phyloP scores from a whole-genome alignment of 352 stramenopile genomes.

The Pythium aquatile region DNA sequence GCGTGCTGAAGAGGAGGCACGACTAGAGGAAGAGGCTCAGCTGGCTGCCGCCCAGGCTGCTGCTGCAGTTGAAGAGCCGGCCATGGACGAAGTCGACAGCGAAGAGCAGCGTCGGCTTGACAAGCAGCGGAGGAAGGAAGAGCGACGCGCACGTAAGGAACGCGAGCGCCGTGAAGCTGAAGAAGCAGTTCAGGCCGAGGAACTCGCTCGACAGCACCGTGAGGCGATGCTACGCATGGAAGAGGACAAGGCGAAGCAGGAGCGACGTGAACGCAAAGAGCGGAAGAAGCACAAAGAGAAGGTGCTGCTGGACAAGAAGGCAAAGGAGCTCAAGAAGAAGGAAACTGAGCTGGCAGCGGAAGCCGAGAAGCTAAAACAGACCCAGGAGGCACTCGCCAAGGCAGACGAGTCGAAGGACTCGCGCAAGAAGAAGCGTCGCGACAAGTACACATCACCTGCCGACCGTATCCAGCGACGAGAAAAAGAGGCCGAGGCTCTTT shows the following conservation, averaged over 20 bases:
- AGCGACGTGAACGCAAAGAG: slow-evolving; percentile 20
- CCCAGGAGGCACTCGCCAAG: slow-evolving; percentile 38
- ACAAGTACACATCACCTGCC: slow-evolving; percentile 57
- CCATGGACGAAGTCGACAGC: slow-evolving; percentile 9
- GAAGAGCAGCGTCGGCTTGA: slow-evolving; percentile 14
- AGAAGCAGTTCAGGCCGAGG: slow-evolving; percentile 14
- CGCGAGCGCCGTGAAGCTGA: slow-evolving; percentile 14
- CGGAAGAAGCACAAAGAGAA: slow-evolving; percentile 29
- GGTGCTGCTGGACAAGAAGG: slow-evolving; percentile 21
- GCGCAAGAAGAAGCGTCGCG: slow-evolving; percentile 49
- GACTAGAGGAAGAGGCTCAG: slow-evolving; percentile 10
- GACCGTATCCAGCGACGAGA: slow-evolving; percentile 44
- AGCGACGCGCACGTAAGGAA: slow-evolving; percentile 20
- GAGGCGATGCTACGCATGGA: slow-evolving; percentile 13
- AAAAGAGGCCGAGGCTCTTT: slow-evolving; percentile 18
- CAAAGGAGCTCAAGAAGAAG: slow-evolving; percentile 23
- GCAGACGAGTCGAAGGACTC: slow-evolving; percentile 37
- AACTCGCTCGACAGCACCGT: slow-evolving; percentile 18
- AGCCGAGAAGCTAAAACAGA: slow-evolving; percentile 23
- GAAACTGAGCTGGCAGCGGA: slow-evolving; percentile 17
- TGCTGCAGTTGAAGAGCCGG: slow-evolving; percentile 7
- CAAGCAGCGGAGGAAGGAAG: slow-evolving; percentile 21
- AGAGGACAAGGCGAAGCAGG: slow-evolving; percentile 22
- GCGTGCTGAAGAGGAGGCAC: slow-evolving; percentile 14
- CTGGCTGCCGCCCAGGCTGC: neutral